phyloP scores from a whole-genome alignment of 1,139 yeast species.

The Yamadazyma songkhlaensis region DNA sequence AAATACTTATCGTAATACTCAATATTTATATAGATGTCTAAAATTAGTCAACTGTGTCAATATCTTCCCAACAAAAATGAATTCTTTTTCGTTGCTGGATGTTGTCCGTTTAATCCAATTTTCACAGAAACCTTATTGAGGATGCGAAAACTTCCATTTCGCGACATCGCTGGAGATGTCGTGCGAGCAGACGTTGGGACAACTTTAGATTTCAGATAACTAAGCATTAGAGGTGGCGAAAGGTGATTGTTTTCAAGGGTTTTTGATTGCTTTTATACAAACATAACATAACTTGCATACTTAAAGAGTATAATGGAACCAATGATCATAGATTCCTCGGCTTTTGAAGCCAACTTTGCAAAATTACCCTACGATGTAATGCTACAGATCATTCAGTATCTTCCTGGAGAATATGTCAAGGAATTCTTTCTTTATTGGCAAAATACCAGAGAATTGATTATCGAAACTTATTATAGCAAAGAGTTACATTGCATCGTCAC shows the following conservation, averaged over 20 bases:
- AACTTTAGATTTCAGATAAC: no score
- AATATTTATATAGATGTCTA: no score
- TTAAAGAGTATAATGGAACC: no score
- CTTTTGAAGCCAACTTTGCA: neutral
- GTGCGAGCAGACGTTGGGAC: neutral
- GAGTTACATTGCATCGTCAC: conserved; percentile 35
- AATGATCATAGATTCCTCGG: neutral
- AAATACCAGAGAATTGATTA: conserved; percentile 20
- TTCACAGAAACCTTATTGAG: conserved; percentile 2
- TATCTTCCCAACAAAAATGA: neutral
- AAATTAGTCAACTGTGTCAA: no score
- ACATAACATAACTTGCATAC: no score
- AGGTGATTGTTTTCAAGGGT: no score
- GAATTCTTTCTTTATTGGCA: conserved; percentile 25
- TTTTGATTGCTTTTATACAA: no score
- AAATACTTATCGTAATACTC: no score
- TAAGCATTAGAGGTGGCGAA: no score
- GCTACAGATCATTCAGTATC: conserved; percentile 18
- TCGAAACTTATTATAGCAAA: conserved; percentile 24
- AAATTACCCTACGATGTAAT: conserved; percentile 29
- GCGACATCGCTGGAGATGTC: conserved; percentile 1
- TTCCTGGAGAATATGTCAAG: conserved; percentile 25
- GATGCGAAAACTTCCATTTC: neutral
- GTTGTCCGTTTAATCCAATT: conserved; percentile 5
- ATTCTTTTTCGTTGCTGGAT: conserved; percentile 2